Evolutionary conservation across 2,329 filamentous ascomycete species (phyloP).

Genomic region (Fusarium sp.): DNA sequence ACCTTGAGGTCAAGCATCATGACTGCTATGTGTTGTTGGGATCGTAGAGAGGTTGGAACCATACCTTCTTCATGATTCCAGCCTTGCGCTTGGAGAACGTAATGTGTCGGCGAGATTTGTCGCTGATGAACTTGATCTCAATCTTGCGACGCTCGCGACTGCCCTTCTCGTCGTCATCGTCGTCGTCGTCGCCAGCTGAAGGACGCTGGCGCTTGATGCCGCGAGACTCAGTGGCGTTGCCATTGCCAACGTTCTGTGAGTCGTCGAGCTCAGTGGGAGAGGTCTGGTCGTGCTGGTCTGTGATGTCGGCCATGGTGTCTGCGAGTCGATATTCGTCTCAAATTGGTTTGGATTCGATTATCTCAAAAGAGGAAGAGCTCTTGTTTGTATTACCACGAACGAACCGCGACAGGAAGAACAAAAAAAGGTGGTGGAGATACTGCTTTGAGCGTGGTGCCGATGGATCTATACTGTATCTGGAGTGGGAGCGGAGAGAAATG

Average conservation of each 20-base stretch:
- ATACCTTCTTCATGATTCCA: conserved; percentile 99
- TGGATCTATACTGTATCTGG: conserved; percentile 73
- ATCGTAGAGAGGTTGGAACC: conserved; percentile 45
- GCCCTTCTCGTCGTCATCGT: conserved; percentile 97
- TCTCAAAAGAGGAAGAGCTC: conserved; percentile 38
- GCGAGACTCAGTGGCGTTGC: conserved; percentile 76
- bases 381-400: conserved; percentile 51
- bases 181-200: conserved; percentile 88
- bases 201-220: conserved; percentile 91
- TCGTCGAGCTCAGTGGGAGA: conserved; percentile 80
- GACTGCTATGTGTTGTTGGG: background rate
- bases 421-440: conserved; percentile 70
- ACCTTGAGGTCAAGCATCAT: background rate
- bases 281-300: conserved; percentile 79
- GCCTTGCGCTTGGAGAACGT: conserved; percentile 99
- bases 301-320: conserved; percentile 76
- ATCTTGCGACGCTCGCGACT: conserved; percentile 99
- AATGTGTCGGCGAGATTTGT: conserved; percentile 99
- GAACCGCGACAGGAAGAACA: conserved; percentile 47
- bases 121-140: conserved; percentile 99
- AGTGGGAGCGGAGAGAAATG: conserved; percentile 57
- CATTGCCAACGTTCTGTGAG: conserved; percentile 76
- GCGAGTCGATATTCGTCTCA: conserved; percentile 28
- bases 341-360: conserved; percentile 38
- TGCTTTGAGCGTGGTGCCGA: conserved; percentile 73